phyloP scores from a whole-genome alignment of 2,329 filamentous ascomycete genomes.

The Blastomyces parvus region DNA sequence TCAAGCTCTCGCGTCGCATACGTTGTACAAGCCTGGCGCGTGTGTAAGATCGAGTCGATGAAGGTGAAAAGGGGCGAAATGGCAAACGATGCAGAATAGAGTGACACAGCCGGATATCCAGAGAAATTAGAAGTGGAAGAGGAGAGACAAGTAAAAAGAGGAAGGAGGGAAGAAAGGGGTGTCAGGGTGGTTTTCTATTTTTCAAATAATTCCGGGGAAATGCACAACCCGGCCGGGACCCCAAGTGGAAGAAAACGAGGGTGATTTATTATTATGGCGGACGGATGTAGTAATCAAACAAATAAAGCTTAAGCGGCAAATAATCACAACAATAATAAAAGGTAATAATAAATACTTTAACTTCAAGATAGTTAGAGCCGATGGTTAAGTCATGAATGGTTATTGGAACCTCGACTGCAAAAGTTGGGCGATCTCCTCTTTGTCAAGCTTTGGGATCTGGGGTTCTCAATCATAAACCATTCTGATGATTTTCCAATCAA shows the following conservation, averaged over 20 bases:
- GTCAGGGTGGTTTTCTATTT: slow-evolving; percentile 6
- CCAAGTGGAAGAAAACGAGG: slow-evolving; percentile 1
- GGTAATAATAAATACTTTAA: neutral
- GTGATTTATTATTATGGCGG: neutral
- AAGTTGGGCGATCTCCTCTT: slow-evolving; percentile 9
- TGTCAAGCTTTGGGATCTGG: slow-evolving; percentile 9
- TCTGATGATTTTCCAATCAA: slow-evolving; percentile 5
- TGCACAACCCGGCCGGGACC: neutral
- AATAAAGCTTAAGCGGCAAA: slow-evolving; percentile 4
- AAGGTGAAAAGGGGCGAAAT: slow-evolving; percentile 1
- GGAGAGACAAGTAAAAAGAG: neutral
- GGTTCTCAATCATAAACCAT: neutral
- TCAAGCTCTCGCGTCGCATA: slow-evolving; percentile 4
- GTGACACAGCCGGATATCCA: neutral
- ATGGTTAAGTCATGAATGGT: neutral
- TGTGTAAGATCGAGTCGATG: slow-evolving; percentile 1
- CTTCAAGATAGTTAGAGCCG: neutral
- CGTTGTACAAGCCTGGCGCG: slow-evolving; percentile 3
- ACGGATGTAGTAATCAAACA: slow-evolving; percentile 4
- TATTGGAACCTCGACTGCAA: slow-evolving; percentile 6
- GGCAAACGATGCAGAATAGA: neutral
- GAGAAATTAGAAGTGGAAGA: neutral
- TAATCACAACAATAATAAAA: slow-evolving; percentile 9
- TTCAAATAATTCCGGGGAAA: slow-evolving; percentile 9
- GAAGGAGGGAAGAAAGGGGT: neutral